phyloP scores from a whole-genome alignment of 257 asterid species.

The Solanum arcanum region DNA sequence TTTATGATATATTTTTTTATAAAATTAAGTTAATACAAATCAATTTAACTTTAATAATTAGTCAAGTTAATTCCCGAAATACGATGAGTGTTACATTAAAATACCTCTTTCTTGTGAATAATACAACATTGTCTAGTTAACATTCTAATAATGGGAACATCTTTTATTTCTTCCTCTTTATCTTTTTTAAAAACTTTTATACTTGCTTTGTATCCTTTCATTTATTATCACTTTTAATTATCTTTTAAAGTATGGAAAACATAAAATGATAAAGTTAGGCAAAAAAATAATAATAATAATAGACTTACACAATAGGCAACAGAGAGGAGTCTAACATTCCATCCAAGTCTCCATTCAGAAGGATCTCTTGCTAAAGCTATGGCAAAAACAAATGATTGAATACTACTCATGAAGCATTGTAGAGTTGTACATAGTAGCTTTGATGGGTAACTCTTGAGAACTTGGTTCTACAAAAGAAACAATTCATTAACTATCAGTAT shows the following conservation, averaged over 20 bases:
- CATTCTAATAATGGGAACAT: background rate
- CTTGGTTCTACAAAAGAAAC: conserved; percentile 20
- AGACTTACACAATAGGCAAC: conserved; percentile 64
- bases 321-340: conserved; percentile 47
- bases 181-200: background rate
- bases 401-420: conserved; percentile 56
- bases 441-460: conserved; percentile 57
- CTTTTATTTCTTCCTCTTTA: too few species aligned
- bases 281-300: too few species aligned
- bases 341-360: conserved; percentile 58
- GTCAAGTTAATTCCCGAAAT: background rate
- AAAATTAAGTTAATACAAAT: background rate
- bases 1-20: background rate
- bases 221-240: background rate
- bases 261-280: background rate
- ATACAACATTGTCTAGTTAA: background rate
- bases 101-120: background rate
- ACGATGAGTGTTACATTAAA: too few species aligned
- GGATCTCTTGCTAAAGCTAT: conserved; percentile 49
- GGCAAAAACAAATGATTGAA: conserved; percentile 60
- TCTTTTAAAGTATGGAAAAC: background rate
- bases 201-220: background rate
- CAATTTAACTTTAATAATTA: background rate
- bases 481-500: too few species aligned
- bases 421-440: conserved; percentile 58